Conservation (phyloP, 257 asterid species). For the Fraxinus americana region DNA sequence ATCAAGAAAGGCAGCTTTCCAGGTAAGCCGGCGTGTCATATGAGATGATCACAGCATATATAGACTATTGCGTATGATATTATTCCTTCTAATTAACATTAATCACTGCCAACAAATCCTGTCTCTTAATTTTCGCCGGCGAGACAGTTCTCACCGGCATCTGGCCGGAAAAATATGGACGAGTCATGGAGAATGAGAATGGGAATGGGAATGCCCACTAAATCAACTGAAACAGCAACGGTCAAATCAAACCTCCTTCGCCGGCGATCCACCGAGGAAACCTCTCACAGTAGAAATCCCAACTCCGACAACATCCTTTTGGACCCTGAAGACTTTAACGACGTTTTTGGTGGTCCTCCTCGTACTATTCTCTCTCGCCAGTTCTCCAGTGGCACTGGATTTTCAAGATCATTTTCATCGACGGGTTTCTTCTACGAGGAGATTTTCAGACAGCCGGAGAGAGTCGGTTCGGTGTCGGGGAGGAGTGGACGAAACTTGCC, state of each 20-base stretch:
- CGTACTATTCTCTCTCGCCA: slow-evolving; percentile 54
- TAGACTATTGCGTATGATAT: neutral
- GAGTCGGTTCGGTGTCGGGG: slow-evolving; percentile 24
- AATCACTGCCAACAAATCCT: slow-evolving; percentile 20
- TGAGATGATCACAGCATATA: slow-evolving; percentile 13
- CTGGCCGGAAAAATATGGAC: slow-evolving; percentile 43
- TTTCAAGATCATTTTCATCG: slow-evolving; percentile 36
- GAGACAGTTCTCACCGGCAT: slow-evolving; percentile 17
- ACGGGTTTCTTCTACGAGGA: slow-evolving; percentile 47
- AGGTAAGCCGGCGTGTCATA: slow-evolving; percentile 16
- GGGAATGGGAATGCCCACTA: slow-evolving; percentile 56
- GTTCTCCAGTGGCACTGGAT: slow-evolving; percentile 33
- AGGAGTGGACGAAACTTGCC: slow-evolving; percentile 59
- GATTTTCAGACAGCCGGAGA: slow-evolving; percentile 48
- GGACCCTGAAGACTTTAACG: slow-evolving; percentile 63
- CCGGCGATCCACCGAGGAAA: slow-evolving; percentile 48
- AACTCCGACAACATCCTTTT: slow-evolving; percentile 38
- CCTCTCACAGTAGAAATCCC: slow-evolving; percentile 37
- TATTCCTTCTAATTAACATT: neutral
- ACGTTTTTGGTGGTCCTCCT: slow-evolving; percentile 90
- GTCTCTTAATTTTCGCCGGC: slow-evolving; percentile 19
- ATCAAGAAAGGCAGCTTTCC: slow-evolving; percentile 28
- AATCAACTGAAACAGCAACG: slow-evolving; percentile 20
- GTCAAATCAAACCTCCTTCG: slow-evolving; percentile 32
- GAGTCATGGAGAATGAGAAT: slow-evolving; percentile 60